Evolutionary conservation across 2,329 filamentous ascomycete species (phyloP).

Genomic region (Cordyceps tenuipes): DNA sequence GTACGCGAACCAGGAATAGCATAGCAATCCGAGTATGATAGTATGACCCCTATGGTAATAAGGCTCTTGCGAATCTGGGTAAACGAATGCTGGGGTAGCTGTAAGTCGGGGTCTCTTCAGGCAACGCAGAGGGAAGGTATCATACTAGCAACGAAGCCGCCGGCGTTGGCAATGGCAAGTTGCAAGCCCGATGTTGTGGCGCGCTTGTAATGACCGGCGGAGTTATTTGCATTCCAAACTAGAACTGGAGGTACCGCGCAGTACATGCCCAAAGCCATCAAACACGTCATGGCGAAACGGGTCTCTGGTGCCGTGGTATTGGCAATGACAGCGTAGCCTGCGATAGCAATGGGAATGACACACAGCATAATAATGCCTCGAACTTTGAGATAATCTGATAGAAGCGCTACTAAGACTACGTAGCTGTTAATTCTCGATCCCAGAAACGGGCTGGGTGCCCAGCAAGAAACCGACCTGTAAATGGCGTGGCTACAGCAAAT

Average conservation of each 20-base stretch:
- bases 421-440: not conserved
- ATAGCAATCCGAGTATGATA: conserved; percentile 50
- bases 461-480: conserved; percentile 35
- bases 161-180: conserved; percentile 57
- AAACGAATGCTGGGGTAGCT: conserved; percentile 43
- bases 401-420: conserved; percentile 41
- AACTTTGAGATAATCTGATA: conserved; percentile 52
- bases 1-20: conserved; percentile 56
- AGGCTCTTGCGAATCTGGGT: conserved; percentile 47
- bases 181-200: conserved; percentile 59
- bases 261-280: conserved; percentile 60
- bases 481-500: conserved; percentile 50
- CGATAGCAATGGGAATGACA: conserved; percentile 54
- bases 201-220: conserved; percentile 60
- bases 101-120: not conserved
- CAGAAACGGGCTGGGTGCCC: no score
- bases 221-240: conserved; percentile 61
- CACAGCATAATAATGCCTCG: conserved; percentile 55
- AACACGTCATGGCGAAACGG: conserved; percentile 58
- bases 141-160: conserved; percentile 55
- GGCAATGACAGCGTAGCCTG: conserved; percentile 56
- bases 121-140: not conserved
- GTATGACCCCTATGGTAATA: conserved; percentile 54
- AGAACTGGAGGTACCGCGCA: conserved; percentile 53
- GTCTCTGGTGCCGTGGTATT: conserved; percentile 41